Conservation (phyloP, 1,284 basidiomycete genomes). For the Trichosporon inkin region DNA sequence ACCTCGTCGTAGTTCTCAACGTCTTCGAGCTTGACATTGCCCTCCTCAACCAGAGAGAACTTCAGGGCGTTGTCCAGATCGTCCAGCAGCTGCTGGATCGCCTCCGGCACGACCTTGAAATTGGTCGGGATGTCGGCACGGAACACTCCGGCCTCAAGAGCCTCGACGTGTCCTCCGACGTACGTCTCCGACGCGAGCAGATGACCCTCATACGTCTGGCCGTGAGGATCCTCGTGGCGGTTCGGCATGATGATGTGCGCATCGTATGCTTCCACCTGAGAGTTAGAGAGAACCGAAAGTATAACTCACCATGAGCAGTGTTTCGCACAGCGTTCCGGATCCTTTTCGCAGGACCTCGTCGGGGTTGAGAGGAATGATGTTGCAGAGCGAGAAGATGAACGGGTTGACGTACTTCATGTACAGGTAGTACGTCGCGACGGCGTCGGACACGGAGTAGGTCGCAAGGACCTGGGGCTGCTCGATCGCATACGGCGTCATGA, state of each 20-base stretch:
- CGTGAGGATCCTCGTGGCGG: slow-evolving; percentile 86
- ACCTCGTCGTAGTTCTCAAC: slow-evolving; percentile 97
- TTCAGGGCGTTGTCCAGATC: slow-evolving; percentile 86
- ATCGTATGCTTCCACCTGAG: slow-evolving; percentile 88
- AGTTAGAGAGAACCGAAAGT: slow-evolving; percentile 13
- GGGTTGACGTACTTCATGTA: slow-evolving; percentile 99
- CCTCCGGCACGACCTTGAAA: slow-evolving; percentile 88
- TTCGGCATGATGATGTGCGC: slow-evolving; percentile 97
- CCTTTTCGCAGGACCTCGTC: slow-evolving; percentile 97
- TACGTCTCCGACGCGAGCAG: slow-evolving; percentile 95
- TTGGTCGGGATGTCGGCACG: slow-evolving; percentile 91
- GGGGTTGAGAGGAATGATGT: slow-evolving; percentile 95
- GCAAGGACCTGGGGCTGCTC: slow-evolving; percentile 94
- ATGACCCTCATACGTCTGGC: slow-evolving; percentile 93
- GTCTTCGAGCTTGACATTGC: slow-evolving; percentile 69
- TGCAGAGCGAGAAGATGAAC: slow-evolving; percentile 98
- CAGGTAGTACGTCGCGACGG: slow-evolving; percentile 97
- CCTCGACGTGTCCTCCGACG: slow-evolving; percentile 98
- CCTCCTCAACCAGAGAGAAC: slow-evolving; percentile 88
- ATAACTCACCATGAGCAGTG: slow-evolving; percentile 82
- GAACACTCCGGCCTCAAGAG: slow-evolving; percentile 96
- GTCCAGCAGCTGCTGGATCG: slow-evolving; percentile 88
- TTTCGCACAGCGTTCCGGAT: slow-evolving; percentile 94
- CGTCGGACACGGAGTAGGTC: slow-evolving; percentile 98
- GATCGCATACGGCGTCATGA: slow-evolving; percentile 99